Conservation (phyloP, 352 stramenopile species). For the Globisporangium iwayamae region DNA sequence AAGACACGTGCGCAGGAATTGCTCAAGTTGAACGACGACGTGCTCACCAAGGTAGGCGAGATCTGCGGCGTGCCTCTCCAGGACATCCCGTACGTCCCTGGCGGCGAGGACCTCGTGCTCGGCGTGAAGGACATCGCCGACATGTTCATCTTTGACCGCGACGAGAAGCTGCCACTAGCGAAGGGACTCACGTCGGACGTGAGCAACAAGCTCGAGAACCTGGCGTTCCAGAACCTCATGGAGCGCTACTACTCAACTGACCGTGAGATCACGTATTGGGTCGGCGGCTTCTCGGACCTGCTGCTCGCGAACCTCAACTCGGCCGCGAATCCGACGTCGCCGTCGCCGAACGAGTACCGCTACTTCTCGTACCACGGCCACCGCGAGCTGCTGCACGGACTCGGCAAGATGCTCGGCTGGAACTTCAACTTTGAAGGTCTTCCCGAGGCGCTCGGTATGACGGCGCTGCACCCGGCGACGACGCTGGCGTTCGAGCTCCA, state of each 20-base stretch:
- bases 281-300: slow-evolving; percentile 65
- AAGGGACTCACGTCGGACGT: slow-evolving; percentile 46
- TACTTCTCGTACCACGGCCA: slow-evolving; percentile 82
- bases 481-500: slow-evolving; percentile 79
- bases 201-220: slow-evolving; percentile 35
- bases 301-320: slow-evolving; percentile 57
- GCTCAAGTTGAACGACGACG: slow-evolving; percentile 49
- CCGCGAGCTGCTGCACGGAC: slow-evolving; percentile 71
- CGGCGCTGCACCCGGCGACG: slow-evolving; percentile 58
- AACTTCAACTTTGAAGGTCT: slow-evolving; percentile 65
- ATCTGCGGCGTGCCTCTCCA: slow-evolving; percentile 59
- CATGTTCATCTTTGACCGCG: slow-evolving; percentile 70
- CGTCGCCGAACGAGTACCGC: slow-evolving; percentile 23
- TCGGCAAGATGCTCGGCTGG: slow-evolving; percentile 79
- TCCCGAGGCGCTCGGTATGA: slow-evolving; percentile 47
- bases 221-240: slow-evolving; percentile 75
- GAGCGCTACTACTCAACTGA: slow-evolving; percentile 73
- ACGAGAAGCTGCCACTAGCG: slow-evolving; percentile 45
- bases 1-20: slow-evolving; percentile 49
- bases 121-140: slow-evolving; percentile 74
- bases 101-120: slow-evolving; percentile 69
- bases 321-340: slow-evolving; percentile 43
- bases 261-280: slow-evolving; percentile 57
- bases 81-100: slow-evolving; percentile 48
- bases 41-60: slow-evolving; percentile 48